These are phyloP conservation scores for Zasmidium citrigriseum DNA, from an alignment of 2,329 filamentous ascomycete genomes.

Conservation along the genomic window DNA sequence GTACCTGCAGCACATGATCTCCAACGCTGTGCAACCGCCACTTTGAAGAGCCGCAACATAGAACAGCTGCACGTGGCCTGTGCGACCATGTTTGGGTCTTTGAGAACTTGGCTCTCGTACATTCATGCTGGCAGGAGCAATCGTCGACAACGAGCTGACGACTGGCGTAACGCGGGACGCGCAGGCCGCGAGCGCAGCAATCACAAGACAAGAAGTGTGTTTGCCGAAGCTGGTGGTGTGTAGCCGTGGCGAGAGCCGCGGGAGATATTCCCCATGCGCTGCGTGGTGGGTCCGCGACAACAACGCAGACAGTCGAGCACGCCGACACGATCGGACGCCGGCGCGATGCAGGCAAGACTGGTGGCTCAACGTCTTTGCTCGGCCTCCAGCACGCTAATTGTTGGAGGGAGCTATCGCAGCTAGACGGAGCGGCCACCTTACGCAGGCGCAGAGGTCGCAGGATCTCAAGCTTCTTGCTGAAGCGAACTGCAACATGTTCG, in stretches of 20 bases:
- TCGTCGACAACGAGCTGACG: background rate
- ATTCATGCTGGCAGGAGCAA: background rate
- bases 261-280: slow-evolving; percentile 18
- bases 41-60: slow-evolving; percentile 4
- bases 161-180: background rate
- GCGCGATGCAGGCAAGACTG: slow-evolving; percentile 15
- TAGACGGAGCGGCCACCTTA: slow-evolving; percentile 5
- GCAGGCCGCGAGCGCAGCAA: background rate
- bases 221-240: slow-evolving; percentile 4
- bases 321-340: slow-evolving; percentile 8
- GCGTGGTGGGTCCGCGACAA: slow-evolving; percentile 4
- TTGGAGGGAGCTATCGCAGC: slow-evolving; percentile 4
- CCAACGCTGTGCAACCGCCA: slow-evolving; percentile 14
- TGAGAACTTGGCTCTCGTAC: background rate
- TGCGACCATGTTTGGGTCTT: background rate
- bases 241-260: slow-evolving; percentile 21
- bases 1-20: slow-evolving; percentile 26
- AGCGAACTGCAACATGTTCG: slow-evolving; percentile 20
- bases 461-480: slow-evolving; percentile 14
- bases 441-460: slow-evolving; percentile 3
- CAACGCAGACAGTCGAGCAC: slow-evolving; percentile 2
- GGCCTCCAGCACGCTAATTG: slow-evolving; percentile 4
- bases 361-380: slow-evolving; percentile 19
- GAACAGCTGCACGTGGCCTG: slow-evolving; percentile 2
- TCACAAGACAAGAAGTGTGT: background rate